Evolutionary conservation across 441 rosid genomes (phyloP), one percentile per base, ranked within the genome.

Genomic region (Hura crepitans): DNA sequence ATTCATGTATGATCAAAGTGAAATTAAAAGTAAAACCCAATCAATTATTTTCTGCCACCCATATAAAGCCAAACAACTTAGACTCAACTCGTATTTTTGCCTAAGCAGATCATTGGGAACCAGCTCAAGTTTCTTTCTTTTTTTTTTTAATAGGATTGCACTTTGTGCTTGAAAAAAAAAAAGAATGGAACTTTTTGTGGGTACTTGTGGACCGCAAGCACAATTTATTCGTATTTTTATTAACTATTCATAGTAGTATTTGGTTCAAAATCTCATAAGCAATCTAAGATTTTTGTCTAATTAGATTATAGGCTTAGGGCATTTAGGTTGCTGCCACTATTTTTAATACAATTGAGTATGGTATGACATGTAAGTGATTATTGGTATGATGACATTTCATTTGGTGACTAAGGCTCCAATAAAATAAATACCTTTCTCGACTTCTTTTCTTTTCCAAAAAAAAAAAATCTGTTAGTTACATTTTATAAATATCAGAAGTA

Each of bases 81-180:
- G n/a, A 5, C 8, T 2, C 23, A 10, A 45, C 13, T 27, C 42
- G 28, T n/a, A 31, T 28, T 20, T 28, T 20, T 64, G 45, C 27
- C n/a, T 8, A 28, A 42, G 46, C 43, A 54, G 33, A 4, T 57
- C 46, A 71, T 74, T 69, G 73, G 75, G 71, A 65, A 77, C 78
- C 79, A 74, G 65, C 77, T 70, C 77, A 49, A 55, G n/a, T n/a
- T n/a, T n/a, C n/a, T n/a, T 31, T 31, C 74, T 74, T 72, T 69
- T 46, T 68, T 65, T 37, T 22, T 8, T 30, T n/a, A 53, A 42
- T 58, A 33, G 42, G 5, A 39, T 0, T 39, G 0, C 13, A 7
- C 12, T 39, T 39, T 39, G 3, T 33, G 6, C 22, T n/a, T 46
- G 51, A 1, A 46, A 46, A n/a, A n/a, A n/a, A n/a, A n/a, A n/a